Percentiles rank a stretch among this genome's conserved stretches.
These are phyloP conservation scores for Pseudocercospora eumusae DNA, from an alignment of 2,329 filamentous ascomycete genomes.

Conservation along the genomic window DNA sequence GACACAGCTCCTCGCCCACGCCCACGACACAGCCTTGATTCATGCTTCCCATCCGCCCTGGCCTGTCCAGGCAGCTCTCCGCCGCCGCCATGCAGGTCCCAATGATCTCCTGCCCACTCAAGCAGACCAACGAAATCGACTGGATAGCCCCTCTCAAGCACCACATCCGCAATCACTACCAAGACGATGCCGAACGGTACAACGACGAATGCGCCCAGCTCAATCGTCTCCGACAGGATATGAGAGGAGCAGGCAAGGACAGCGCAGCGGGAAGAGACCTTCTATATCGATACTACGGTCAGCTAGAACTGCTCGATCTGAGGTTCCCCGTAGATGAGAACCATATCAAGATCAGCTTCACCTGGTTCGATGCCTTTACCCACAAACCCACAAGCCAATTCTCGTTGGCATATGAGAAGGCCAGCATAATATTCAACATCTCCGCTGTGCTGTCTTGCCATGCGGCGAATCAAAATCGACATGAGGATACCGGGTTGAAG, in stretches of 20 bases:
- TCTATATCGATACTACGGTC: conserved; percentile 95
- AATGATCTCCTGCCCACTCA: conserved; percentile 93
- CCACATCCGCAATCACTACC: conserved; percentile 92
- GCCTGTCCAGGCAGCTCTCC: conserved; percentile 37
- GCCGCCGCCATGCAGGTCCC: conserved; percentile 75
- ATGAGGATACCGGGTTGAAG: conserved; percentile 90
- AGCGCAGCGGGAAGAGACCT: conserved; percentile 91
- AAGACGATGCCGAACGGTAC: conserved; percentile 95
- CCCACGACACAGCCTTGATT: neutral
- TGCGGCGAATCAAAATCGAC: conserved; percentile 86
- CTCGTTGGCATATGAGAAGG: conserved; percentile 95
- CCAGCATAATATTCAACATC: conserved; percentile 99
- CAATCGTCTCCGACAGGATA: conserved; percentile 94
- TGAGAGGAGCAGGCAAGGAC: conserved; percentile 95
- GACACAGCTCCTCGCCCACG: neutral
- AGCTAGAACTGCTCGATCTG: conserved; percentile 90
- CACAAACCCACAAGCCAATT: conserved; percentile 97
- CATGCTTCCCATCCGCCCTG: conserved; percentile 43
- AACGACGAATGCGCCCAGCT: conserved; percentile 91
- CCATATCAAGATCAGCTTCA: conserved; percentile 98
- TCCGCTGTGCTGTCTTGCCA: conserved; percentile 95
- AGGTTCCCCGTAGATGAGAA: conserved; percentile 97
- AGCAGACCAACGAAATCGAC: conserved; percentile 95
- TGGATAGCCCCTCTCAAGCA: conserved; percentile 89
- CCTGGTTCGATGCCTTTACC: conserved; percentile 99